These are phyloP conservation scores for Knufia fluminis DNA, from an alignment of 2,329 filamentous ascomycete genomes.

Conservation along the genomic window DNA sequence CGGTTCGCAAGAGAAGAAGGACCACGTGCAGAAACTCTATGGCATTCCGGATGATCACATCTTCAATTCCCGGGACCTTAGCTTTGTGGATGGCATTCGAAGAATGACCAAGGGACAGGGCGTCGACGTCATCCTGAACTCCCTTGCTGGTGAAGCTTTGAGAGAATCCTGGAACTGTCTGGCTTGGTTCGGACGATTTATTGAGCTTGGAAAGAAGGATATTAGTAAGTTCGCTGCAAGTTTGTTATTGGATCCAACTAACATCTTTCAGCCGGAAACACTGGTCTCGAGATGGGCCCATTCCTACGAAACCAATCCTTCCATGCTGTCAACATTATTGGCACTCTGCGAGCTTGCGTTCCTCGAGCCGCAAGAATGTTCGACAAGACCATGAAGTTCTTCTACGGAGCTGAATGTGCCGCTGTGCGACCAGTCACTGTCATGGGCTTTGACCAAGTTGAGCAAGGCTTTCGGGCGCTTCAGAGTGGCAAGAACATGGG, in stretches of 20 bases:
- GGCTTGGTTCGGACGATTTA: slow-evolving; percentile 25
- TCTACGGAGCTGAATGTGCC: background rate
- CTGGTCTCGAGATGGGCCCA: slow-evolving; percentile 4
- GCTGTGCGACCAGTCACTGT: background rate
- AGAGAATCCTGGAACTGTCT: slow-evolving; percentile 21
- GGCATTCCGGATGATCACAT: slow-evolving; percentile 26
- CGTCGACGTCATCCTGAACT: slow-evolving; percentile 28
- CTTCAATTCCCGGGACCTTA: slow-evolving; percentile 24
- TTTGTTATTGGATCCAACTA: too few relatives aligned
- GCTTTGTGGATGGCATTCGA: slow-evolving; percentile 23
- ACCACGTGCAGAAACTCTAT: slow-evolving; percentile 19
- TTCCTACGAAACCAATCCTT: slow-evolving; percentile 7
- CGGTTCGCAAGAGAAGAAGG: slow-evolving; percentile 15
- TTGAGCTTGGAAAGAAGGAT: slow-evolving; percentile 27
- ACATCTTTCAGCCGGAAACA: too few relatives aligned
- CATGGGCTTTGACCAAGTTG: slow-evolving; percentile 14
- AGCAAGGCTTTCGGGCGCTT: slow-evolving; percentile 26
- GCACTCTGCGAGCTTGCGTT: background rate
- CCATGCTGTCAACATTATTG: background rate
- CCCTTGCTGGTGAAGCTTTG: slow-evolving; percentile 18
- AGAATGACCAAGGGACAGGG: slow-evolving; percentile 24
- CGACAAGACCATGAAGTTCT: background rate
- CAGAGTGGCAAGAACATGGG: slow-evolving; percentile 31
- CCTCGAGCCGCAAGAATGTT: background rate
- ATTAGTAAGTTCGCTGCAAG: too few relatives aligned